Evolutionary conservation across 257 asterid genomes (phyloP), one percentile per base, ranked within the genome.

Genomic region (Gentiana straminea): DNA sequence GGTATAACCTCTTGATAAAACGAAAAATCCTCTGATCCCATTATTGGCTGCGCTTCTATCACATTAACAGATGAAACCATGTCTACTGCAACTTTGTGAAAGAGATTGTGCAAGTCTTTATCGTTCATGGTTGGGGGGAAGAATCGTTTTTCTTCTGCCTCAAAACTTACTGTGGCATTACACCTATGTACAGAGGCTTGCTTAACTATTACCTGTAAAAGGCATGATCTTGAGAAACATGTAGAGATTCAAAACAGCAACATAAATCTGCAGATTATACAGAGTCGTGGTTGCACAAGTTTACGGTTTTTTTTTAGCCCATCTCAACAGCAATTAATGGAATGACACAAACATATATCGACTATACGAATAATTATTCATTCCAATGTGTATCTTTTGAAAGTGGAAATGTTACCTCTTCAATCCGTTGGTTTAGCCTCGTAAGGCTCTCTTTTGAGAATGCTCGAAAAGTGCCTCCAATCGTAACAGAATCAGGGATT

Each of bases 101-200:
- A 77, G 64, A 73, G 72, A 36, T 64, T 54, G 61, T 92, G 97
- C 73, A 92, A 68, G 64, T 47, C 70, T 12, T 61, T 43, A 53
- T 81, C 72, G 48, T 92, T 92, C 44, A 81, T 76, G 1, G 93
- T 85, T 33, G 91, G 89, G 45, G 99, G 99, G 69, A 79, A 83
- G 58, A 85, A 72, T n/a, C 75, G 78, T 7, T 57, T 73, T 49
- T 73, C 70, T 33, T 69, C 63, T 11, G 73, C 12, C 33, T 70
- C 70, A 9, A 92, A 85, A 44, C 67, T 61, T 2, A 88, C 81
- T 0, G 82, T 83, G 41, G 99, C 95, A 55, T 83, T 87, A 83
- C 99, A 92, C 60, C 95, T 75, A 59, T 83, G 97, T 2, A 92
- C 99, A 2, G 91, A 70, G 11, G 97, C 89, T 85, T 92, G 99